Base-by-base conservation (phyloP, 306 rosid genomes). In the Quercus wislizeni region DNA sequence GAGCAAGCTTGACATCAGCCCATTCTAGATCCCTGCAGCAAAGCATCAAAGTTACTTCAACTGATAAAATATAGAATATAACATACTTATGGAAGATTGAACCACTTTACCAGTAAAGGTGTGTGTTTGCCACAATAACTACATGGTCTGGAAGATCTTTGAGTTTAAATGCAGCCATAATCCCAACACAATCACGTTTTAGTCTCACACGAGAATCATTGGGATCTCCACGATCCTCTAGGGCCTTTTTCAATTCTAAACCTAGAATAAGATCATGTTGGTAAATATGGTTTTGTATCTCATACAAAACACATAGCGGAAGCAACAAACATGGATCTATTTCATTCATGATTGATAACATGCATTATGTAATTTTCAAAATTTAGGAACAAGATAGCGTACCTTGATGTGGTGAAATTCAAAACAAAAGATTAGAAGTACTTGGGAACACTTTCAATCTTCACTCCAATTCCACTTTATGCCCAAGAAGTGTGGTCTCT, bases 1-100 rank as follows among this genome's bases (percentile, higher is more conserved):
- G 97, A 58, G 96, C 98, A 76, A 95, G 92, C 89, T 95, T 92
- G 82, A 92, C 99, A 68, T 92, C 99, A 75, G 85, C 92, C 94
- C 87, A 91, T 57, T 88, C 90, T 46, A 98, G 98, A 88, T 95
- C 94, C 99, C 94, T 95, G 86, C 63, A 51, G 69, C 73, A 83
- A 81, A 67, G 76, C 52, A 78, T 23, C 69, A 43, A 25, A 65
- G 28, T 56, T 43, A 68, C 75, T 78, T 62, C 55, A 69, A 68
- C 11, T 72, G 71, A 68, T 69, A 19, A 82, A 71, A 59, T 62
- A 49, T 38, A 31, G 35, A 28, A 72, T 67, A 77, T 65, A 52
- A 18, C 74, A 41, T 52, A 33, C 58, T 59, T 20, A 61, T 25
- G 27, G 73, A 55, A 74, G 23, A 68, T 58, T 61, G 56, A 75